These are phyloP conservation scores for Aspergillus sp. DNA, from an alignment of 2,329 filamentous ascomycete genomes.

Conservation along the genomic window DNA sequence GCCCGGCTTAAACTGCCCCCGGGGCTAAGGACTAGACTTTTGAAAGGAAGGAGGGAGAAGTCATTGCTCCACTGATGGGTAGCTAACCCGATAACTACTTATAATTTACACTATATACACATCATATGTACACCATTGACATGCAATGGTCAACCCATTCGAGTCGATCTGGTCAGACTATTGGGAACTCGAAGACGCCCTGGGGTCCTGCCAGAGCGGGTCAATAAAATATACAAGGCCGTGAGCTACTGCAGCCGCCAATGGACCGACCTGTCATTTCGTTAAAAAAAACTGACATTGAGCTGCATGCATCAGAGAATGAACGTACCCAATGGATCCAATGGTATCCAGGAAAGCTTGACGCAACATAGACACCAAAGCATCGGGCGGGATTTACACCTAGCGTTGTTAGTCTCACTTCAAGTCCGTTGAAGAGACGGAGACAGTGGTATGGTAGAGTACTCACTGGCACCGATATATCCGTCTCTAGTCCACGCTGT, in stretches of 20 bases:
- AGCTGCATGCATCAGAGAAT: background rate
- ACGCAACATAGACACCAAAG: slow-evolving; percentile 46
- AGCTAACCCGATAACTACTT: too few species aligned
- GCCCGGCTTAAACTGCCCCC: too few species aligned
- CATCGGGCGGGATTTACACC: slow-evolving; percentile 48
- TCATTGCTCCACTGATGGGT: too few species aligned
- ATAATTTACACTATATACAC: background rate
- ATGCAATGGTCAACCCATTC: background rate
- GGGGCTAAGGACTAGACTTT: too few species aligned
- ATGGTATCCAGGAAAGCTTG: slow-evolving; percentile 35
- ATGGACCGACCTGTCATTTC: slow-evolving; percentile 23
- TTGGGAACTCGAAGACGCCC: background rate
- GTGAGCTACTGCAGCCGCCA: slow-evolving; percentile 31
- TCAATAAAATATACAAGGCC: slow-evolving; percentile 33
- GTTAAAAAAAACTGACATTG: background rate
- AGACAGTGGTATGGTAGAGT: background rate
- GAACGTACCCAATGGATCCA: slow-evolving; percentile 39
- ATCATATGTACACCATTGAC: background rate
- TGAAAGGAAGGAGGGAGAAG: too few species aligned
- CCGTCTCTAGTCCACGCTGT: slow-evolving; percentile 42
- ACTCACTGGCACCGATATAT: slow-evolving; percentile 42
- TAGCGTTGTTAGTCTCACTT: slow-evolving; percentile 1
- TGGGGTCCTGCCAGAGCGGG: slow-evolving; percentile 23
- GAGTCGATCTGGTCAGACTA: background rate
- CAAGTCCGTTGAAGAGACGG: background rate